These are phyloP conservation scores for Rhodosporidiobolus sp. DNA, from an alignment of 768 basidiomycete species.

Conservation along the genomic window DNA sequence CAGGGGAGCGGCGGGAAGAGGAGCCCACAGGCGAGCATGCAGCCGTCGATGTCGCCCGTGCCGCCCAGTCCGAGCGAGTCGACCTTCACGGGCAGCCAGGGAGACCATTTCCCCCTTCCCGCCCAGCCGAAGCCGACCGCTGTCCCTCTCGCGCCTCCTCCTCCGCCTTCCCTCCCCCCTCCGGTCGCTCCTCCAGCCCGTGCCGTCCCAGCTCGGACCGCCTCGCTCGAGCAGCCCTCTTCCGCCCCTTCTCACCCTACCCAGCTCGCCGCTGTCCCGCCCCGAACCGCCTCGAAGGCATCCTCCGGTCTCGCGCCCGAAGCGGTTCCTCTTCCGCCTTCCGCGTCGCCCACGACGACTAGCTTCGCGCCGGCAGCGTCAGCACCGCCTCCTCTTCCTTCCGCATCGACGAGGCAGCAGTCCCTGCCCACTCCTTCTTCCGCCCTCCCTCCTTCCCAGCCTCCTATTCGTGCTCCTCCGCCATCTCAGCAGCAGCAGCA, in stretches of 20 bases:
- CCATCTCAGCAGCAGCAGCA: not conserved
- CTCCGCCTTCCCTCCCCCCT: not conserved
- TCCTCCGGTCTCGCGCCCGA: too few species aligned
- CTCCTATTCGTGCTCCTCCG: not conserved
- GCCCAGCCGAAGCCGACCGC: not conserved
- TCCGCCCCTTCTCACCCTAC: not conserved
- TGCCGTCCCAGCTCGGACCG: not conserved
- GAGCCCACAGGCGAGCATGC: not conserved
- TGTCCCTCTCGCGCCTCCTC: not conserved
- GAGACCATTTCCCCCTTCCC: not conserved
- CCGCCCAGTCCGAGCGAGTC: conserved; percentile 1
- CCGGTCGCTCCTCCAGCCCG: not conserved
- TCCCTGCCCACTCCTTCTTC: not conserved
- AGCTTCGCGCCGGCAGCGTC: not conserved
- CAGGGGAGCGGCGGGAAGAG: not conserved
- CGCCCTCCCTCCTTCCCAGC: not conserved
- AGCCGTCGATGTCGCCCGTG: not conserved
- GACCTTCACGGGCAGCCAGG: too few species aligned
- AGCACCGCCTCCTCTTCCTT: not conserved
- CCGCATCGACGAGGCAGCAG: not conserved
- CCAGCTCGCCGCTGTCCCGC: not conserved
- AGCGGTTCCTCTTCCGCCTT: not conserved
- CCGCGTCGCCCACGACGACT: not conserved
- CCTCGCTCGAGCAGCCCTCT: not conserved
- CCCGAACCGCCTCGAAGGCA: not conserved